A percentile compares a stretch with the other conserved stretches of the same genome.
phyloP scores from a whole-genome alignment of 805 yeast genomes.

The Cyberlindnera japonica region DNA sequence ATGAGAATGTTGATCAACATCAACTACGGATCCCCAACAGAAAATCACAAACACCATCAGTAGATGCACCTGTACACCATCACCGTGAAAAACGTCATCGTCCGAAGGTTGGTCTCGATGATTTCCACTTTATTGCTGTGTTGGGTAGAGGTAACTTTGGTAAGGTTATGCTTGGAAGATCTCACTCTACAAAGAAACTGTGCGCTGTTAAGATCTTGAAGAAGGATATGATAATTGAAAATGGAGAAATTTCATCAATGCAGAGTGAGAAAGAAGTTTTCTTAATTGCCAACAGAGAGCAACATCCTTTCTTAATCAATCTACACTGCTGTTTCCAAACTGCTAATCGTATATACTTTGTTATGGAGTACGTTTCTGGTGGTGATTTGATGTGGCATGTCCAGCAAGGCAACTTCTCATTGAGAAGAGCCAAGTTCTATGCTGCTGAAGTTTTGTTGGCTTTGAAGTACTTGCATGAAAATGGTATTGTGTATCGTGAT shows the following conservation, averaged over 20 bases:
- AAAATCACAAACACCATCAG: conserved; percentile 3
- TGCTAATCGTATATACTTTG: conserved; percentile 94
- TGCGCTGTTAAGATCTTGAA: conserved; percentile 97
- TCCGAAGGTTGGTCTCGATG: conserved; percentile 86
- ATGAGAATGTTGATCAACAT: conserved; percentile 10
- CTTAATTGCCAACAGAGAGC: conserved; percentile 72
- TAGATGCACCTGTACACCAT: conserved; percentile 7
- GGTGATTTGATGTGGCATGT: conserved; percentile 99
- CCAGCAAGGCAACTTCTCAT: conserved; percentile 84
- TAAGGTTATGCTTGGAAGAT: conserved; percentile 95
- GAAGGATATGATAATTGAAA: conserved; percentile 91
- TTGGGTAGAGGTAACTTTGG: conserved; percentile 99
- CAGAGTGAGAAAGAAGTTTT: conserved; percentile 93
- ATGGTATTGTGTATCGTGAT: conserved; percentile 95
- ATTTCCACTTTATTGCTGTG: conserved; percentile 90
- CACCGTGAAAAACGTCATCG: conserved; percentile 38
- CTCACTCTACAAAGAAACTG: conserved; percentile 71
- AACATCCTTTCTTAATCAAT: conserved; percentile 89
- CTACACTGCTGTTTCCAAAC: conserved; percentile 96
- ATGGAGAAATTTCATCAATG: conserved; percentile 94
- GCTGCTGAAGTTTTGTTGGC: conserved; percentile 96
- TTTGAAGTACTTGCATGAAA: conserved; percentile 88
- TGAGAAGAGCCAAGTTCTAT: conserved; percentile 91
- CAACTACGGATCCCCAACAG: conserved; percentile 1
- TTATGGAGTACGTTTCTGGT: conserved; percentile 96